Percentiles rank a stretch among this genome's conserved stretches.
These are phyloP conservation scores for Naegleria gruberi DNA, from an alignment of 208 protist genomes.

Conservation along the genomic window DNA sequence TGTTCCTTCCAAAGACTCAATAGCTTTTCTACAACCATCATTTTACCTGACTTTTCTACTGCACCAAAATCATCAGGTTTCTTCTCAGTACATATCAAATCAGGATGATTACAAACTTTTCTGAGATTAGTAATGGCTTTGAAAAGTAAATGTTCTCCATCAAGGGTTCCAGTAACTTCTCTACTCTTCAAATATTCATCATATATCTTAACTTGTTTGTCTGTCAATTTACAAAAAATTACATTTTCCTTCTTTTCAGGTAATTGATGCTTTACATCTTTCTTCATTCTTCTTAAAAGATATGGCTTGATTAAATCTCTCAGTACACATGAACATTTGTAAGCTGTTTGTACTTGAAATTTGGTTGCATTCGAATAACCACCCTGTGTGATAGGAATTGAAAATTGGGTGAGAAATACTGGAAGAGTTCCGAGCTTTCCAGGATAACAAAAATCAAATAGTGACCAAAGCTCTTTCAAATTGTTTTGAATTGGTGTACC, in stretches of 20 bases:
- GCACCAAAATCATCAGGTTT: neutral
- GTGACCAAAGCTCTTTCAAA: constrained; percentile 95
- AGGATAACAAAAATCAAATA: constrained; percentile 97
- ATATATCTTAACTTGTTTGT: constrained; percentile 81
- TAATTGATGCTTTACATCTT: constrained; percentile 73
- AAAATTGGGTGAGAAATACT: constrained; percentile 65
- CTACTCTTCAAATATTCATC: constrained; percentile 63
- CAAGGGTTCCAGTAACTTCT: constrained; percentile 53
- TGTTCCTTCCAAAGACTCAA: constrained; percentile 76
- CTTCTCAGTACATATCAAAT: constrained; percentile 39
- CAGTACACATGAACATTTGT: constrained; percentile 81
- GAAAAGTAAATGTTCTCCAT: constrained; percentile 24
- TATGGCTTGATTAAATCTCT: constrained; percentile 84
- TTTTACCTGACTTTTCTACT: constrained; percentile 72
- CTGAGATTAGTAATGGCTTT: neutral
- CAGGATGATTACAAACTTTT: constrained; percentile 61
- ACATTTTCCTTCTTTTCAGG: constrained; percentile 91
- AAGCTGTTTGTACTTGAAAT: constrained; percentile 77
- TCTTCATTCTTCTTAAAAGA: constrained; percentile 88
- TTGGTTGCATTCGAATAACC: constrained; percentile 74
- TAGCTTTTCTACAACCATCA: constrained; percentile 76
- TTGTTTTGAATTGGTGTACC: constrained; percentile 97
- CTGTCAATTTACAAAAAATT: constrained; percentile 85
- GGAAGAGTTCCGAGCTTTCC: constrained; percentile 80
- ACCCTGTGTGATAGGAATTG: constrained; percentile 65